These are phyloP conservation scores for Fusarium oxysporum DNA, from an alignment of 2,329 filamentous ascomycete species.

Conservation along the genomic window DNA sequence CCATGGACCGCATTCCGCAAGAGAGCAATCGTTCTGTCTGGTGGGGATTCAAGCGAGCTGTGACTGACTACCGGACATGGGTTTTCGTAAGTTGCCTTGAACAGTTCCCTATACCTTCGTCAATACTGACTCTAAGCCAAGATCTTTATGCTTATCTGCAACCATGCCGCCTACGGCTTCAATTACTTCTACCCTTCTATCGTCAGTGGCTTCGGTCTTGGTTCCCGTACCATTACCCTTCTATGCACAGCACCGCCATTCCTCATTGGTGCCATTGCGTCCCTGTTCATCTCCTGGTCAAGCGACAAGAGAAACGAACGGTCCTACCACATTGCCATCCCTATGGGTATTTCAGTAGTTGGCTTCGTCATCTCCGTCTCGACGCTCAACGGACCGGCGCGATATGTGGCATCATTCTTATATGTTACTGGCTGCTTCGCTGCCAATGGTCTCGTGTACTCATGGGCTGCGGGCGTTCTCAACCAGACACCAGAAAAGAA, in stretches of 20 bases:
- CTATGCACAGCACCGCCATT: neutral
- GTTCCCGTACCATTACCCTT: neutral
- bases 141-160: neutral
- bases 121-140: neutral
- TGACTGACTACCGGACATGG: neutral
- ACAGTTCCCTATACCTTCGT: neutral
- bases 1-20: neutral
- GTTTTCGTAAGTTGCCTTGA: neutral
- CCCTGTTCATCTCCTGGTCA: neutral
- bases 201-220: neutral
- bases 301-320: neutral
- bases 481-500: neutral
- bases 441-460: neutral
- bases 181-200: neutral
- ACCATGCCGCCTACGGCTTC: neutral
- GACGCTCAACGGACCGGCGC: neutral
- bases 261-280: neutral
- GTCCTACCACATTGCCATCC: neutral
- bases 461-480: neutral
- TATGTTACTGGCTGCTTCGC: neutral
- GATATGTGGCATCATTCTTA: neutral
- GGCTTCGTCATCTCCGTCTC: neutral
- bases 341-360: neutral
- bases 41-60: neutral
- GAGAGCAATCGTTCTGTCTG: neutral